These are phyloP conservation scores for Toxoplasma gondii DNA, from an alignment of 169 alveolate genomes.

Conservation along the genomic window DNA sequence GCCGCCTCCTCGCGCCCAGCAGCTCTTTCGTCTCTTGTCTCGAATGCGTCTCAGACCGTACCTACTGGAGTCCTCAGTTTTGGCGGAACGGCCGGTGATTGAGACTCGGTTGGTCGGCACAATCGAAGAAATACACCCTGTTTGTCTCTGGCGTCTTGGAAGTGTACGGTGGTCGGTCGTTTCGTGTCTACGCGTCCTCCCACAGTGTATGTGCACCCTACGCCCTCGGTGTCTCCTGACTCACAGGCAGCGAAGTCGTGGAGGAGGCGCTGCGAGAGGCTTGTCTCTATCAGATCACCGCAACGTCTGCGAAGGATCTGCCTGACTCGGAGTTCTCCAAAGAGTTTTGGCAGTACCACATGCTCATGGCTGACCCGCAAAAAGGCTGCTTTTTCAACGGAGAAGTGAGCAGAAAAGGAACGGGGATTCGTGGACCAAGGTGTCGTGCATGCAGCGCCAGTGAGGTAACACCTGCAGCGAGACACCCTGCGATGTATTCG, in stretches of 20 bases:
- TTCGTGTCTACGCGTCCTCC: too few species aligned
- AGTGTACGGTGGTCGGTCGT: too few species aligned
- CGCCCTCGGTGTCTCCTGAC: too few species aligned
- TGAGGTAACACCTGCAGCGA: too few species aligned
- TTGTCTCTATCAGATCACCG: conserved; percentile 36
- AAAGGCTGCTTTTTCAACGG: conserved; percentile 55
- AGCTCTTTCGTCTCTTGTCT: not conserved
- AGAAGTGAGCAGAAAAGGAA: conserved; percentile 18
- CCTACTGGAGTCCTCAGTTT: too few species aligned
- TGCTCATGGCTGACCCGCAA: conserved; percentile 41
- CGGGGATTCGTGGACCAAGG: not conserved
- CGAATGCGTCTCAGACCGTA: not conserved
- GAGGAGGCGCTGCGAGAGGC: conserved; percentile 49
- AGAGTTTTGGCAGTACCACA: conserved; percentile 59
- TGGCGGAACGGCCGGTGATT: too few species aligned
- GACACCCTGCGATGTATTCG: too few species aligned
- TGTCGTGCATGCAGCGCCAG: not conserved
- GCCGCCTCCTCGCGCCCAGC: not conserved
- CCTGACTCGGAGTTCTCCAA: conserved; percentile 46
- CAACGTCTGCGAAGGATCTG: not conserved
- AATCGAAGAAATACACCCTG: too few species aligned
- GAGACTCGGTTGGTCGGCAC: too few species aligned
- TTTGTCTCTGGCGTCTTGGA: too few species aligned
- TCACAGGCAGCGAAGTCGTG: conserved; percentile 46
- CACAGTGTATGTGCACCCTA: too few species aligned